Evolutionary conservation across 148 eudicot species (phyloP), one percentile per base, ranked within the genome.

Genomic region (Spergularia bocconei): DNA sequence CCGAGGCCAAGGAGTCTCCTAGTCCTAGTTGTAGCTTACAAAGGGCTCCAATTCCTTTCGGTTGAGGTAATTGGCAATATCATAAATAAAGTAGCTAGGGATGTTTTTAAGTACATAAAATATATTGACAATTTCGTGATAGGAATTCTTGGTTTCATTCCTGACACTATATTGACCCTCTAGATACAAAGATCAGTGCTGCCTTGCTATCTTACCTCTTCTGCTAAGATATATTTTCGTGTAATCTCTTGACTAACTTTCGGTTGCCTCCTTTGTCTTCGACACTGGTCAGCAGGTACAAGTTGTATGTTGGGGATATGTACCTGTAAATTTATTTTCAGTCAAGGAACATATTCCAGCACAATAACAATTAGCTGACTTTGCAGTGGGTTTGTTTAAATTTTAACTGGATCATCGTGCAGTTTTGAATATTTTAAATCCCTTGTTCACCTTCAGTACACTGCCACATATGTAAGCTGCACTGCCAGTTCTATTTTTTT

Each of bases 151-250:
- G 20, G 5, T 58, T 20, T 48, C 2, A 15, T 56, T 67, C 55
- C 41, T 2, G 36, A 74, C 15, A 63, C 51, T 38, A 7, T 66
- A 23, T 39, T 39, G 51, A 69, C 62, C 52, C 55, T 77, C 70
- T 77, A 71, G 44, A 33, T 63, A 70, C 75, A 77, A 36, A 70
- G 62, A 41, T 70, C 54, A 63, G 3, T 60, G 71, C 52, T 47
- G 36, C 67, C 39, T 36, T 38, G 17, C 44, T 51, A 15, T 52
- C 70, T 51, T 77, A 77, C 80, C 80, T 77, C 63, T 63, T 70
- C 25, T 19, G 63, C 29, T 76, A 47, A 20, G 55, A 61, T 23
- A 47, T 17, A 41, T 56, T 78, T 71, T 44, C 38, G 21, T 38
- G 61, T 10, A 19, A 29, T n/a, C 19, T 50, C 69, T n/a, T 61